Evolutionary conservation across 2,329 filamentous ascomycete species (phyloP).

Genomic region (Beauveria sp.): DNA sequence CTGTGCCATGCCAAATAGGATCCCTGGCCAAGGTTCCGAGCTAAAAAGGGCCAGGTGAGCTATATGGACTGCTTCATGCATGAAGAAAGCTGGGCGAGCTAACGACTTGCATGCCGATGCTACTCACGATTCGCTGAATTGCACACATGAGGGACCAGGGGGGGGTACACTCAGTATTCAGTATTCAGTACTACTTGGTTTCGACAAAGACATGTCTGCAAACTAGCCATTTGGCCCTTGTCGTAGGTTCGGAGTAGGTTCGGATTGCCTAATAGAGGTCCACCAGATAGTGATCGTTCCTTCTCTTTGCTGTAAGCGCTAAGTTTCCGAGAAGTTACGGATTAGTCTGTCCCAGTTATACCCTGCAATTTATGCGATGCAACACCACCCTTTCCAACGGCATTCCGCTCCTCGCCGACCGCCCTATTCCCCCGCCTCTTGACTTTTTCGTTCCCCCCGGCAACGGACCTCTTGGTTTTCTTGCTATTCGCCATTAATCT

Average conservation of each 20-base stretch:
- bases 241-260: neutral
- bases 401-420: slow-evolving; percentile 1
- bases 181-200: no score
- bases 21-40: neutral
- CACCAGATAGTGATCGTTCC: neutral
- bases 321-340: neutral
- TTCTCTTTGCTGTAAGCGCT: neutral
- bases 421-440: neutral
- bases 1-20: neutral
- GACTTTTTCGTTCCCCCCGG: neutral
- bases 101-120: neutral
- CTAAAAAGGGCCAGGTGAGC: neutral
- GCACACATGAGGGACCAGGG: neutral
- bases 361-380: neutral
- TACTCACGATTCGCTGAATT: slow-evolving; percentile 1
- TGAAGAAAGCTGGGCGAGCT: neutral
- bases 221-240: neutral
- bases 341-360: neutral
- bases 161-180: neutral
- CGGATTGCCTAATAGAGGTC: slow-evolving; percentile 2
- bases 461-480: neutral
- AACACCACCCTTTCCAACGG: neutral
- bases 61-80: neutral
- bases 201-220: neutral
- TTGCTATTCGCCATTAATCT: neutral